Evolutionary conservation across 441 rosid species (phyloP).

Genomic region (Arabidopsis hybrid): DNA sequence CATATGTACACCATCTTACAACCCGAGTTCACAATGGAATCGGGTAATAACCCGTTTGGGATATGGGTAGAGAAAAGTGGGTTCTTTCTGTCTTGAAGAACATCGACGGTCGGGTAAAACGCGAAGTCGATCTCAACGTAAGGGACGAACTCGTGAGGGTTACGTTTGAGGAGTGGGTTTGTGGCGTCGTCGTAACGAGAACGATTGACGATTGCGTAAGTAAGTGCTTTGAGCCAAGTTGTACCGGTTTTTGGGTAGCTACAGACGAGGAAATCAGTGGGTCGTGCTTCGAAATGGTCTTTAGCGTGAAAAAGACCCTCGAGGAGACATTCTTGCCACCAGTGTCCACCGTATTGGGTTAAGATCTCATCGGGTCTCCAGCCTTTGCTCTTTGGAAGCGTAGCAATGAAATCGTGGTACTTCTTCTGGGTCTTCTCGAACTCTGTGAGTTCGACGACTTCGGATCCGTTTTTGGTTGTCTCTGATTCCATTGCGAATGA

Average conservation of each 20-base stretch:
- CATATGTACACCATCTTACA: slow-evolving; percentile 52
- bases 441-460: slow-evolving; percentile 27
- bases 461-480: slow-evolving; percentile 33
- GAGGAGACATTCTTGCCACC: slow-evolving; percentile 46
- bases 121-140: slow-evolving; percentile 48
- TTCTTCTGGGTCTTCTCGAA: slow-evolving; percentile 44
- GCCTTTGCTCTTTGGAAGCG: slow-evolving; percentile 42
- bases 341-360: slow-evolving; percentile 42
- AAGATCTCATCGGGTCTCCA: slow-evolving; percentile 42
- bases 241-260: slow-evolving; percentile 55
- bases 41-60: slow-evolving; percentile 45
- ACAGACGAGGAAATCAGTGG: slow-evolving; percentile 48
- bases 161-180: slow-evolving; percentile 43
- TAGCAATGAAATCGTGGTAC: slow-evolving; percentile 41
- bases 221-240: slow-evolving; percentile 60
- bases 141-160: slow-evolving; percentile 58
- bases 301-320: slow-evolving; percentile 43
- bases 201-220: slow-evolving; percentile 45
- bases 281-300: slow-evolving; percentile 44
- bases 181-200: slow-evolving; percentile 29
- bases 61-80: slow-evolving; percentile 48
- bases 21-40: slow-evolving; percentile 39
- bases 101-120: slow-evolving; percentile 45
- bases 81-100: slow-evolving; percentile 36
- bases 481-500: slow-evolving; percentile 17